Evolutionary conservation across 345 rosid species (phyloP).

Genomic region (Aurinia saxatilis): DNA sequence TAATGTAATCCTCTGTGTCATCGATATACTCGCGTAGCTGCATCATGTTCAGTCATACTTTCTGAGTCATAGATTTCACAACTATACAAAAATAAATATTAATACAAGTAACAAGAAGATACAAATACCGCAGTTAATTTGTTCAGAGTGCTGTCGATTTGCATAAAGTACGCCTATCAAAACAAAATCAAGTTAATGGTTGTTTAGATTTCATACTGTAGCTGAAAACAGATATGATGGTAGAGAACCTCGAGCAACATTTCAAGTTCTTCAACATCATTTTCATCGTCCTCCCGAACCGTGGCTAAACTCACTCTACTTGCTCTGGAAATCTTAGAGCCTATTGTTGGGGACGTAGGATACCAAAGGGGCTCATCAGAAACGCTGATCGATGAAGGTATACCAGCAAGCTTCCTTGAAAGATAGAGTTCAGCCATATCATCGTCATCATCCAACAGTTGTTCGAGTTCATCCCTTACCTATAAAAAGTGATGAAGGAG

Average conservation of each 20-base stretch:
- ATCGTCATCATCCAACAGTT: slow-evolving; percentile 82
- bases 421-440: slow-evolving; percentile 93
- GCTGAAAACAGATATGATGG: background rate
- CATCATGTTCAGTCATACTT: slow-evolving; percentile 21
- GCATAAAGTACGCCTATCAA: slow-evolving; percentile 88
- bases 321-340: slow-evolving; percentile 90
- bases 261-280: slow-evolving; percentile 95
- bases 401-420: slow-evolving; percentile 70
- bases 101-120: background rate
- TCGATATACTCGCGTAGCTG: slow-evolving; percentile 93
- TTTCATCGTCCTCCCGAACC: slow-evolving; percentile 75
- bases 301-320: slow-evolving; percentile 88
- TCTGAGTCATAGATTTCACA: background rate
- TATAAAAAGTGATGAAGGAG: slow-evolving; percentile 17
- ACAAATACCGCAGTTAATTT: slow-evolving; percentile 59
- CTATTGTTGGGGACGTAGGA: slow-evolving; percentile 79
- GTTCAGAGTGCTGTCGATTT: slow-evolving; percentile 79
- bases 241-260: slow-evolving; percentile 89
- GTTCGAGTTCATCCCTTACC: slow-evolving; percentile 96
- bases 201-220: background rate
- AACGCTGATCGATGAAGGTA: slow-evolving; percentile 56
- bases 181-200: background rate
- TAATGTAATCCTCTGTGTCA: slow-evolving; percentile 93
- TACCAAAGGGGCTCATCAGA: slow-evolving; percentile 65
- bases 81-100: background rate